Conservation (phyloP, 371 early-diverging fungal species). For the Mortierella sp. region DNA sequence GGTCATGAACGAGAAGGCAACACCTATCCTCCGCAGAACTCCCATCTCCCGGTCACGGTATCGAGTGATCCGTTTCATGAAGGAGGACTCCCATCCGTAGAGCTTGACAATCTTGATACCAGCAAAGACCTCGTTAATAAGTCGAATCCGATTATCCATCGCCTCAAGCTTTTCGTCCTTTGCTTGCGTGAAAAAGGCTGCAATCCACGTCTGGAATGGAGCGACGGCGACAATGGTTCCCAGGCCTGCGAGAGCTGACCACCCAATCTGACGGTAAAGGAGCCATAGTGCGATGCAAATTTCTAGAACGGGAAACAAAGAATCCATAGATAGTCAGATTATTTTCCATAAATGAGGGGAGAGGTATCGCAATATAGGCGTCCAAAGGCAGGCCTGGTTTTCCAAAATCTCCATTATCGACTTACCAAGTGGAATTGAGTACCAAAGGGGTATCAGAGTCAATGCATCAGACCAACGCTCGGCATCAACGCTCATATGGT, state of each 20-base stretch:
- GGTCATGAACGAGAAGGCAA: slow-evolving; percentile 66
- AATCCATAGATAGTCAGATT: too few species aligned
- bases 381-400: slow-evolving; percentile 17
- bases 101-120: slow-evolving; percentile 88
- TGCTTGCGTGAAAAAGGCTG: slow-evolving; percentile 22
- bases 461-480: slow-evolving; percentile 30
- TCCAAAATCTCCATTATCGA: slow-evolving; percentile 25
- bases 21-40: slow-evolving; percentile 69
- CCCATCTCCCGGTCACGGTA: slow-evolving; percentile 60
- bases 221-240: slow-evolving; percentile 56
- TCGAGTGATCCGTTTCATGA: slow-evolving; percentile 57
- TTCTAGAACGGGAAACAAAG: slow-evolving; percentile 2
- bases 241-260: slow-evolving; percentile 67
- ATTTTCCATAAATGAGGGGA: too few species aligned
- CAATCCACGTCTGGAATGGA: slow-evolving; percentile 71
- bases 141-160: slow-evolving; percentile 37
- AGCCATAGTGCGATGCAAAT: neutral
- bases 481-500: slow-evolving; percentile 72
- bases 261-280: slow-evolving; percentile 73
- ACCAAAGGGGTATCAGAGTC: slow-evolving; percentile 22
- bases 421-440: slow-evolving; percentile 15
- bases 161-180: slow-evolving; percentile 20
- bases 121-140: slow-evolving; percentile 76
- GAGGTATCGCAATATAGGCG: neutral
- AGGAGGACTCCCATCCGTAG: slow-evolving; percentile 70